A percentile compares a stretch with the other conserved stretches of the same genome.
phyloP scores from a whole-genome alignment of 2,329 filamentous ascomycete genomes.

The Leptoxyphium fumago region DNA sequence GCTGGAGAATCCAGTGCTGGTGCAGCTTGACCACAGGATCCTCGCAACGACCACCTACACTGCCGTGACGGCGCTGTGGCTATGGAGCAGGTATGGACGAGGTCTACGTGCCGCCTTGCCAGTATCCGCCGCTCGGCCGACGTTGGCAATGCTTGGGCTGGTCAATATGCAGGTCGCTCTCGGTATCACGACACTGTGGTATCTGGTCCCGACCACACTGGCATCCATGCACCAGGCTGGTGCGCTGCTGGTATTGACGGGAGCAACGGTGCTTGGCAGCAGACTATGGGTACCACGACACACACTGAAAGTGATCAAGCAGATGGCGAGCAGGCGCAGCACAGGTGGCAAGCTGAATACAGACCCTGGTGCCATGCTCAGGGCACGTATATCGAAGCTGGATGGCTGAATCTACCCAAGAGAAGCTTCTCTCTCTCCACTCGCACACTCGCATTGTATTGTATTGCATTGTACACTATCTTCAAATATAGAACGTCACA shows the following conservation, averaged over 20 bases:
- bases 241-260: conserved; percentile 69
- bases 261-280: conserved; percentile 64
- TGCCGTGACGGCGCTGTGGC: conserved; percentile 61
- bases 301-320: conserved; percentile 13
- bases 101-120: conserved; percentile 46
- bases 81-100: conserved; percentile 58
- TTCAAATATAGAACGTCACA: too few relatives aligned
- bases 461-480: too few relatives aligned
- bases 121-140: conserved; percentile 51
- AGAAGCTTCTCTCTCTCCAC: too few relatives aligned
- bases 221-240: conserved; percentile 90
- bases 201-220: conserved; percentile 78
- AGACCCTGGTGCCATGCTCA: neutral
- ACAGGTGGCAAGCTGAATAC: neutral
- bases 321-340: conserved; percentile 8
- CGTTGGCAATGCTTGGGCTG: conserved; percentile 69
- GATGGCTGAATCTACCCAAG: too few relatives aligned
- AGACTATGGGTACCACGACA: conserved; percentile 56
- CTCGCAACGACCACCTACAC: conserved; percentile 81
- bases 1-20: conserved; percentile 89
- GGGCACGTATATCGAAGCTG: too few relatives aligned
- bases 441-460: too few relatives aligned
- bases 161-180: conserved; percentile 69
- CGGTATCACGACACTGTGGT: conserved; percentile 81
- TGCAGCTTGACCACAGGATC: conserved; percentile 90